Evolutionary conservation across 805 yeast genomes (phyloP), one percentile per base, ranked within the genome.

Genomic region (Wickerhamomyces bisporus): DNA sequence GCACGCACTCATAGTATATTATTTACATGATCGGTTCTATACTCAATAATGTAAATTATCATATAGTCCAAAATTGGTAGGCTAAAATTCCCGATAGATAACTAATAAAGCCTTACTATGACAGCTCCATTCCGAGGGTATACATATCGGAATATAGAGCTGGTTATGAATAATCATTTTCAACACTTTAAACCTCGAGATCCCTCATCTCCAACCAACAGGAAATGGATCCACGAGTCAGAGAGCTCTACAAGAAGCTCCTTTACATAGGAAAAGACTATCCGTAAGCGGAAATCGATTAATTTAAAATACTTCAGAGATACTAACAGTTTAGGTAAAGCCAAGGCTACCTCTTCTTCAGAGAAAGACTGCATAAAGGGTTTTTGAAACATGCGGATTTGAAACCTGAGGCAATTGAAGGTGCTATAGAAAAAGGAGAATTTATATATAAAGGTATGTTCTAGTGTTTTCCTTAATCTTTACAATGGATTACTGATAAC

Each of bases 301-400:
- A 6, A 21, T 21, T 21, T 21, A 7, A 7, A 10, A 7, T 21
- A 10, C 10, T 21, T 7, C 24, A 7, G 24, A 7, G 24, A 7
- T 10, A 21, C 28, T 26, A 26, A 26, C 28, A 9, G 13, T 9
- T 21, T 12, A 6, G 7, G n/a, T 6, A 6, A 29, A 30, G 32
- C 3, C 32, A 30, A 20, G 32, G 32, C 7, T 30, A 30, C 13
- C 32, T 19, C 11, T 30, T 30, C 13, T 30, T 30, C 25, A 30
- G 32, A 30, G 32, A 30, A 13, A 30, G 32, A 20, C 25, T 30
- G 12, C 32, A 30, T 11, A 30, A 30, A 13, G 32, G 32, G 23
- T 30, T 30, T n/a, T 16, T 30, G 17, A 30, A 30, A 13, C 32
- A 30, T 6, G 23, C 32, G 6, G 16, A 13, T 5, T 11, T 30